These are phyloP conservation scores for Penicillium brasilianum DNA, from an alignment of 2,329 filamentous ascomycete species.

Conservation along the genomic window DNA sequence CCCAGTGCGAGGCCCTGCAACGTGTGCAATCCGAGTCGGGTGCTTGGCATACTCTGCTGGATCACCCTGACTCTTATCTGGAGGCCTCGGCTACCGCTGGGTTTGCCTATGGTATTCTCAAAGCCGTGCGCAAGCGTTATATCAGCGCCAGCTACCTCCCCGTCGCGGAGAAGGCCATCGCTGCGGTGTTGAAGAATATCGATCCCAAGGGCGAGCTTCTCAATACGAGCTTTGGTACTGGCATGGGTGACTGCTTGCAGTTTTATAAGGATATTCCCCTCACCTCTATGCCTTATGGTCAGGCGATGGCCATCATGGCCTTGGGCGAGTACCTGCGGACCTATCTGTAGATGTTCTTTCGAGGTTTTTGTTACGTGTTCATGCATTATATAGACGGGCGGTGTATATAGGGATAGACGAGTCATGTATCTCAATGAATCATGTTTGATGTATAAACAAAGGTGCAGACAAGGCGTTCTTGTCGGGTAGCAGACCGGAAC, in stretches of 20 bases:
- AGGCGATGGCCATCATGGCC: slow-evolving; percentile 84
- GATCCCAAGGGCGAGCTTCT: slow-evolving; percentile 70
- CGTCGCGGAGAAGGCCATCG: slow-evolving; percentile 68
- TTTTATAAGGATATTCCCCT: slow-evolving; percentile 77
- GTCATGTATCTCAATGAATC: neutral
- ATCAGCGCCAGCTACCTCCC: slow-evolving; percentile 65
- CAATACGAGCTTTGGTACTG: slow-evolving; percentile 79
- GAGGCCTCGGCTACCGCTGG: slow-evolving; percentile 80
- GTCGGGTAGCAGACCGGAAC: no score
- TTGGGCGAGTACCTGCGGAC: slow-evolving; percentile 73
- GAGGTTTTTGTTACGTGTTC: neutral
- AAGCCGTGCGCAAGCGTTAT: slow-evolving; percentile 72
- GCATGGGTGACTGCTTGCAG: slow-evolving; percentile 73
- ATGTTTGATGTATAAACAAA: neutral
- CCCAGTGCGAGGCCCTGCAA: slow-evolving; percentile 70
- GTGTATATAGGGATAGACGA: neutral
- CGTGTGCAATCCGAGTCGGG: slow-evolving; percentile 66
- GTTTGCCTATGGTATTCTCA: slow-evolving; percentile 80
- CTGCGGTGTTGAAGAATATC: slow-evolving; percentile 70
- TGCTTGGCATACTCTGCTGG: slow-evolving; percentile 76
- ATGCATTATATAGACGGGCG: slow-evolving; percentile 7
- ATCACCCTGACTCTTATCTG: slow-evolving; percentile 73
- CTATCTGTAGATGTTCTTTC: slow-evolving; percentile 51
- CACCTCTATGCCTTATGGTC: slow-evolving; percentile 83
- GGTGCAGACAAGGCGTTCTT: no score